Evolutionary conservation across 1,284 basidiomycete genomes (phyloP).

Genomic region (Cryptococcus sp.): DNA sequence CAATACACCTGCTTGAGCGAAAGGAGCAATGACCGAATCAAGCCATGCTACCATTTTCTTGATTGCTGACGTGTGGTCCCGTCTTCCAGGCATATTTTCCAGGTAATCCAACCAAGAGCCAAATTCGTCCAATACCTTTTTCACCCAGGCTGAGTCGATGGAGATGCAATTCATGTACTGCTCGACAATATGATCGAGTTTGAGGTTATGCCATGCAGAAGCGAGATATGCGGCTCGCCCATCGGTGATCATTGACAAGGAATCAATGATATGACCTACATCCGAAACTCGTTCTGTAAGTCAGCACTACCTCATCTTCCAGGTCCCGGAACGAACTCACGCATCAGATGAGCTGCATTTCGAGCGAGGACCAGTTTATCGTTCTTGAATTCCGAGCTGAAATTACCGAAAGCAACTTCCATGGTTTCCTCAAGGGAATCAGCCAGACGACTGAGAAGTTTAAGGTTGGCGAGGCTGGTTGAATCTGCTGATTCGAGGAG

Average conservation of each 20-base stretch:
- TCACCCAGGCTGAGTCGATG: constrained; percentile 20
- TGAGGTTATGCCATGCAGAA: constrained; percentile 33
- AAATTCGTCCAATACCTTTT: constrained; percentile 22
- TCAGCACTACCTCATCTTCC: background rate
- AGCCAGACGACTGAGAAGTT: constrained; percentile 21
- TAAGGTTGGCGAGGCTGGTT: constrained; percentile 20
- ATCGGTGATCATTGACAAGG: constrained; percentile 33
- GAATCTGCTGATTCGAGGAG: constrained; percentile 14
- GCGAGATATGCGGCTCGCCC: constrained; percentile 19
- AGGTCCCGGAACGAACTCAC: constrained; percentile 15
- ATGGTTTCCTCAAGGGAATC: constrained; percentile 31
- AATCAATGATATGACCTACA: constrained; percentile 29
- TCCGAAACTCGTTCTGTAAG: constrained; percentile 31
- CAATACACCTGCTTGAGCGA: constrained; percentile 5
- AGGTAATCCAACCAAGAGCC: constrained; percentile 25
- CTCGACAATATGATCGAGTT: constrained; percentile 16
- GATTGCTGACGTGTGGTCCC: constrained; percentile 8
- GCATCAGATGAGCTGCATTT: constrained; percentile 27
- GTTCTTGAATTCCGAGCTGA: constrained; percentile 20
- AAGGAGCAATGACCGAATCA: constrained; percentile 31
- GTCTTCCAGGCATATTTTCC: constrained; percentile 1
- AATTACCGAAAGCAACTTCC: constrained; percentile 16
- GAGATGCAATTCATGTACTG: constrained; percentile 30
- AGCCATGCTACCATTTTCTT: constrained; percentile 21
- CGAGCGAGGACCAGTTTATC: constrained; percentile 29